Base-by-base conservation (phyloP, 495 filamentous ascomycete species). In the Xanthoparmelia taractica region DNA sequence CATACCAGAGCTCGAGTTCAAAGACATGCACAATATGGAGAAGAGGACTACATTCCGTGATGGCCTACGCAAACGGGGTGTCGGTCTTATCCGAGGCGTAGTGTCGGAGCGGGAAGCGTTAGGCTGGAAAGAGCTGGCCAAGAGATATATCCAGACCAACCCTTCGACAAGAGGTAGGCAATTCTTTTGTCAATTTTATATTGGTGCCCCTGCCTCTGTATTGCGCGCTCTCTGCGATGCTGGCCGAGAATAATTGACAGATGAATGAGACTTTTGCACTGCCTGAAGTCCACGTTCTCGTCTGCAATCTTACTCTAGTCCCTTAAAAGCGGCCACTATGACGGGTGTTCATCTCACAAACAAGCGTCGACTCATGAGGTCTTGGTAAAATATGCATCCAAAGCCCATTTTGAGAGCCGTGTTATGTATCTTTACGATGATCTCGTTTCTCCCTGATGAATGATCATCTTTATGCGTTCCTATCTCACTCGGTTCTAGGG, bases 91-190 rank as follows among this genome's bases (percentile, higher is more conserved):
- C 57, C 73, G 79, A 33, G 80, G 79, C 11, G 83, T 88, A 8
- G 71, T 89, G 29, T 76, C 80, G 2, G 79, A 83, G 63, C 66
- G 73, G 7, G 80, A 85, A 63, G 84, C 84, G 13, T 67, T 82
- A 41, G 70, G 71, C 2, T 84, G 82, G 69, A 87, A 87, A 71
- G 74, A 70, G n/a, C 73, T 80, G 29, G 69, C 81, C 11, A 77
- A 82, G 64, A 75, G 79, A 58, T 87, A 89, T 63, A 77, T 86
- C 4, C 67, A 68, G 36, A 71, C 70, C n/a, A 87, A 87, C 66
- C 78, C 82, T 2, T 33, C 58, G 25, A 68, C 67, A 23, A 72
- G 70, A 65, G 68, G 67, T 68, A 58, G 36, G 59, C 13, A 15
- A 48, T 12, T 2, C 13, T 47, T 38, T 36, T 33, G 15, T 25